Percentiles rank a stretch among this genome's conserved stretches.
Conservation (phyloP, 2,329 filamentous ascomycete genomes). For the Xylariaceae sp. region DNA sequence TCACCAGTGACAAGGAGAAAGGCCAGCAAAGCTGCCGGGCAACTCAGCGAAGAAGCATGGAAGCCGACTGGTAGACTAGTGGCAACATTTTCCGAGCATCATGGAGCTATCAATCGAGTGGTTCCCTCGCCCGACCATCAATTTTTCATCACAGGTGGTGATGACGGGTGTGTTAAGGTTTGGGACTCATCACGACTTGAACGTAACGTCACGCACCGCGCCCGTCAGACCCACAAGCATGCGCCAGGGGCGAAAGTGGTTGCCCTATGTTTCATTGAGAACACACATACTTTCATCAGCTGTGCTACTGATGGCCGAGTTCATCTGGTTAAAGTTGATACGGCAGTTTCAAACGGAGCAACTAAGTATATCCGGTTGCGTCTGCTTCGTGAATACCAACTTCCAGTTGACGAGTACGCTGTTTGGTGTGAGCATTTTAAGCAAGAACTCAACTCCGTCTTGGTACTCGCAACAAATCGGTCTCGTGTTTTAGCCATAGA, state of each 20-base stretch:
- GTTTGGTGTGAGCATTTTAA: constrained; percentile 95
- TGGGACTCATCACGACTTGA: constrained; percentile 94
- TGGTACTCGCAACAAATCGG: constrained; percentile 85
- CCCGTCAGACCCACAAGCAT: constrained; percentile 85
- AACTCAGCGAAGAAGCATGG: constrained; percentile 70
- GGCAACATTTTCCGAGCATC: constrained; percentile 88
- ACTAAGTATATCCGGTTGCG: constrained; percentile 80
- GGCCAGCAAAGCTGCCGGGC: constrained; percentile 56
- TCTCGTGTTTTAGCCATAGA: constrained; percentile 86
- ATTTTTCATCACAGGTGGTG: constrained; percentile 93
- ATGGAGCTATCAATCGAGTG: constrained; percentile 80
- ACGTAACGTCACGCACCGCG: constrained; percentile 86
- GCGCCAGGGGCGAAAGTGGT: constrained; percentile 74
- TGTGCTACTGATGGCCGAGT: constrained; percentile 90
- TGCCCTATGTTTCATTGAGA: constrained; percentile 88
- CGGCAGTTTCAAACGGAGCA: constrained; percentile 53
- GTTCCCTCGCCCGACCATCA: constrained; percentile 85
- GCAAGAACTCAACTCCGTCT: constrained; percentile 78
- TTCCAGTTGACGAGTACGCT: constrained; percentile 76
- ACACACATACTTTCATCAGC: constrained; percentile 91
- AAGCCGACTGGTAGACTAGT: constrained; percentile 83
- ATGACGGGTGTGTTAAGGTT: constrained; percentile 88
- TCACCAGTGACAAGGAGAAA: constrained; percentile 68
- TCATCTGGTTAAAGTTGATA: constrained; percentile 83
- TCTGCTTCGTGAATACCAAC: constrained; percentile 79